phyloP scores from a whole-genome alignment of 805 yeast genomes.

The Metschnikowia colocasiae region DNA sequence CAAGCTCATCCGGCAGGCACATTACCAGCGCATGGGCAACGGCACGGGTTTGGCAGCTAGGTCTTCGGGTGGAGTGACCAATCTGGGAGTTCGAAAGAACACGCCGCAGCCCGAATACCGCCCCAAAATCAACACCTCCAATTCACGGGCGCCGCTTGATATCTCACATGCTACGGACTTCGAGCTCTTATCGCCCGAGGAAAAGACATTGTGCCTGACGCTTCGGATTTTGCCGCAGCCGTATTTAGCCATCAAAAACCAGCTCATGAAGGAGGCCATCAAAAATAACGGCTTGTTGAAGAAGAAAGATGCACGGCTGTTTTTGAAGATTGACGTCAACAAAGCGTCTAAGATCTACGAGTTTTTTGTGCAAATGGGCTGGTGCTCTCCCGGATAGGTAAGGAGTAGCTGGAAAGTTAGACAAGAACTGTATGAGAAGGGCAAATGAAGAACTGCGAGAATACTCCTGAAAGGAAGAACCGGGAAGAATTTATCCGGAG shows the following conservation, averaged over 20 bases:
- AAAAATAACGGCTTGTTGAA: slow-evolving; percentile 81
- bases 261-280: slow-evolving; percentile 80
- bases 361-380: slow-evolving; percentile 87
- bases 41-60: slow-evolving; percentile 26
- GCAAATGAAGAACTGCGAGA: too few relatives aligned
- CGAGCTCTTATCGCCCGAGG: slow-evolving; percentile 80
- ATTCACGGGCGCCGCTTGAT: slow-evolving; percentile 50
- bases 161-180: slow-evolving; percentile 78
- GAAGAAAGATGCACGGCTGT: slow-evolving; percentile 79
- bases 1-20: slow-evolving; percentile 62
- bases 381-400: slow-evolving; percentile 52
- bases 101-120: slow-evolving; percentile 39
- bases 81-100: slow-evolving; percentile 12
- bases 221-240: slow-evolving; percentile 89
- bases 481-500: too few relatives aligned
- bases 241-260: slow-evolving; percentile 86
- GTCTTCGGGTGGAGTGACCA: slow-evolving; percentile 14
- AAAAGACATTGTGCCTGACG: slow-evolving; percentile 77
- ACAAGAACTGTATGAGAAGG: not conserved
- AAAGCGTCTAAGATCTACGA: slow-evolving; percentile 89
- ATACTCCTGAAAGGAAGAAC: too few relatives aligned
- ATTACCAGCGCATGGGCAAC: slow-evolving; percentile 53
- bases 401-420: not conserved
- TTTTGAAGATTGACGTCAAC: slow-evolving; percentile 77
- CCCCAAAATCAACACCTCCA: slow-evolving; percentile 42